Percentiles rank a stretch among this genome's conserved stretches.
These are phyloP conservation scores for Solanum dulcamara DNA, from an alignment of 257 asterid genomes.

Conservation along the genomic window DNA sequence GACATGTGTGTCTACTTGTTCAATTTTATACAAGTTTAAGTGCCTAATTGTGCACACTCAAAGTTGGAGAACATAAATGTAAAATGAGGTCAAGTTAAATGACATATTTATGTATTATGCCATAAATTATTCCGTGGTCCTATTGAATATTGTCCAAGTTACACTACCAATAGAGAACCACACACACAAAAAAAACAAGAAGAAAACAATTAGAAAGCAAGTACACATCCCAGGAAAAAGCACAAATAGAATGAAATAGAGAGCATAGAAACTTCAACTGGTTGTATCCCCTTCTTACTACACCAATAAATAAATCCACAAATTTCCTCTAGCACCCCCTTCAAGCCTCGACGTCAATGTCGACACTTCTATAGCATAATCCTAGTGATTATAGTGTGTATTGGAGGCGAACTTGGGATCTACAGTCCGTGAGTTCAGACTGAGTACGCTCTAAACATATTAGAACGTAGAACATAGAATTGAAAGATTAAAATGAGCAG, in stretches of 20 bases:
- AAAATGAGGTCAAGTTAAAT: no score
- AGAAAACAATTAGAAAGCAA: background rate
- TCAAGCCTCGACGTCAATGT: background rate
- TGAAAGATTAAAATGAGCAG: background rate
- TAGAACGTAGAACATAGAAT: background rate
- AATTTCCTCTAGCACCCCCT: background rate
- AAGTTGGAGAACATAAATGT: no score
- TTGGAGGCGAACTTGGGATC: background rate
- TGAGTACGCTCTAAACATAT: background rate
- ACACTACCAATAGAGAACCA: background rate
- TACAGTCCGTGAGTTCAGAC: background rate
- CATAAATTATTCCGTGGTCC: background rate
- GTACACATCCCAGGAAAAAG: background rate
- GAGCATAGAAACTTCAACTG: background rate
- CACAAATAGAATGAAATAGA: background rate
- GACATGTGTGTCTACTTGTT: no score
- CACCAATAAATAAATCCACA: background rate
- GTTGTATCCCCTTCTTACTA: background rate
- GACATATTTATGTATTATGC: no score
- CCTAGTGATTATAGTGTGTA: background rate
- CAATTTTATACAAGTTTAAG: no score
- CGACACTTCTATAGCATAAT: background rate
- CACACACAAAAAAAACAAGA: background rate
- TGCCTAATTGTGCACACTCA: no score
- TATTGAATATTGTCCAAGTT: background rate